Evolutionary conservation across 352 stramenopile genomes (phyloP).

Genomic region (Phytopythium litorale): DNA sequence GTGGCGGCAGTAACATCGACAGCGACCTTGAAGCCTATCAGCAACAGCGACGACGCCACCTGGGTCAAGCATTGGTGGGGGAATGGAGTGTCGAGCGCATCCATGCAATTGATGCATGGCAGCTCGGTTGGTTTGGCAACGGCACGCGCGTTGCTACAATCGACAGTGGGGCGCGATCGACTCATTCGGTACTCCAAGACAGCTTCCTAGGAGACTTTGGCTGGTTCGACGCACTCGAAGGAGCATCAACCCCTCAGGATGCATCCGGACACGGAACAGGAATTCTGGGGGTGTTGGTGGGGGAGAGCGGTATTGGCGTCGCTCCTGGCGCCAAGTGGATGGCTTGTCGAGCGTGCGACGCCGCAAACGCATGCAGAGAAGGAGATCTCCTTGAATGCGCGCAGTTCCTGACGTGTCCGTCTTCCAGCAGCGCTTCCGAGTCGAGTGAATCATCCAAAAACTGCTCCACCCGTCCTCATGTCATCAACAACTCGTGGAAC

Average conservation of each 20-base stretch:
- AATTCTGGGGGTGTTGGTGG: constrained; percentile 29
- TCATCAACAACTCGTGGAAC: constrained; percentile 71
- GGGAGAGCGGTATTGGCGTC: constrained; percentile 25
- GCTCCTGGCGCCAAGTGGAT: constrained; percentile 36
- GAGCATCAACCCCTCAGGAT: constrained; percentile 24
- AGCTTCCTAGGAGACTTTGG: constrained; percentile 36
- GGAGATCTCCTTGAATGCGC: constrained; percentile 33
- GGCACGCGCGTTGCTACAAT: constrained; percentile 41
- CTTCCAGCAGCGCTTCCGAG: not conserved
- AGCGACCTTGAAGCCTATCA: not conserved
- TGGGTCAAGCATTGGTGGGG: constrained; percentile 15
- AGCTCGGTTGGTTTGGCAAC: constrained; percentile 25
- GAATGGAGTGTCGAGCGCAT: constrained; percentile 44
- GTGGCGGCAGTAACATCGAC: not conserved
- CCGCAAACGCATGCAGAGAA: constrained; percentile 22
- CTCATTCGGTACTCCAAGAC: constrained; percentile 25
- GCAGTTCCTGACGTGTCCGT: constrained; percentile 44
- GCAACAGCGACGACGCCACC: constrained; percentile 2
- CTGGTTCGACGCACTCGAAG: constrained; percentile 48
- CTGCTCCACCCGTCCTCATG: constrained; percentile 42
- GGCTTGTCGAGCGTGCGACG: constrained; percentile 36
- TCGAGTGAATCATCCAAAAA: constrained; percentile 15
- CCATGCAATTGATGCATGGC: constrained; percentile 32
- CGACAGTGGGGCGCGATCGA: constrained; percentile 37
- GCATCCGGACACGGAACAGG: constrained; percentile 33